Base-by-base conservation (phyloP, 2,329 filamentous ascomycete species). In the Fusarium cicatricum region DNA sequence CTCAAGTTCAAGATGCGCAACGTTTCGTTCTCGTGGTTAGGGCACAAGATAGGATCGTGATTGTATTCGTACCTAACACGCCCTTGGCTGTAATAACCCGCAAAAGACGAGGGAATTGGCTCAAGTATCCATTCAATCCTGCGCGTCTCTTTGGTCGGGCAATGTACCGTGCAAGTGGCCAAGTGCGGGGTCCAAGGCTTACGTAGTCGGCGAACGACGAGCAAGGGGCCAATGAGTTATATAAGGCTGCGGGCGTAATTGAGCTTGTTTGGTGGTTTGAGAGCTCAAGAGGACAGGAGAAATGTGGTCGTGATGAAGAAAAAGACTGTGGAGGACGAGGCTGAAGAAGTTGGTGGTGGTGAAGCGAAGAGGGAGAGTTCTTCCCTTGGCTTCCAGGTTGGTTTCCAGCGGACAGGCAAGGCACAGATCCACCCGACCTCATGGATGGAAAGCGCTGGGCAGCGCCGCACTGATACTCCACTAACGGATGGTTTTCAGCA, bases 171-270 rank as follows among this genome's bases (percentile, higher is more conserved):
- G 41, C 42, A 47, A 19, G 45, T 48, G 34, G 38, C 38, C 53
- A 40, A 49, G 52, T 64, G 64, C 65, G 65, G 65, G 65, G 65
- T 65, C 26, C 32, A 50, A 48, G 38, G 33, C 50, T 60, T 53
- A 47, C 44, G 51, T 28, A 31, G 41, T 33, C 26, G 41, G 44
- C 38, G 43, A 47, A 34, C 53, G 47, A n/a, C n/a, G n/a, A n/a
- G n/a, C n/a, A n/a, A 38, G 58, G 50, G 56, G 47, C 49, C 56
- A 67, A 65, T 65, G 51, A 55, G 45, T 59, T 38, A 49, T 52
- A 36, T 51, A 47, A 39, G 59, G 51, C 54, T 53, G 38, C 50
- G 38, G 40, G 37, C 34, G 36, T 15, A 42, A 26, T 37, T 26
- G 29, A 36, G 21, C 19, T 42, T 19, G 11, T 40, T 33, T 49